Percentiles rank a stretch among this genome's conserved stretches.
phyloP scores from a whole-genome alignment of 2,329 filamentous ascomycete species.

The Raffaelea albimanens region DNA sequence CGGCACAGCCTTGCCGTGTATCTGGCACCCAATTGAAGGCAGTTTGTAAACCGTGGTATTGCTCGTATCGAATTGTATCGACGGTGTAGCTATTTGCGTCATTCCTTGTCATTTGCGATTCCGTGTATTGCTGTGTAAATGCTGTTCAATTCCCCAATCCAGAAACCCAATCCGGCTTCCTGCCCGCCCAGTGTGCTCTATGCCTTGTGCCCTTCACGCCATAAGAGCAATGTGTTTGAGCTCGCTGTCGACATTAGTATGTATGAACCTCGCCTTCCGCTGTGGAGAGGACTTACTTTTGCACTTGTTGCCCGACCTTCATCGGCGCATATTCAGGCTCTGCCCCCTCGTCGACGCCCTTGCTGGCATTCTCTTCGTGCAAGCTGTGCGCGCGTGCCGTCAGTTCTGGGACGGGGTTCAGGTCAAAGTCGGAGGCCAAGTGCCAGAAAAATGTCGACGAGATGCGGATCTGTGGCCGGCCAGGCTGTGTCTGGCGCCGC shows the following conservation, averaged over 20 bases:
- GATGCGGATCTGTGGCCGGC: constrained; percentile 45
- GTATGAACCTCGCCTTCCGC: too few species aligned
- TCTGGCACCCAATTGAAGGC: too few species aligned
- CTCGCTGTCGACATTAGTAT: constrained; percentile 24
- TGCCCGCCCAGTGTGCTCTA: too few species aligned
- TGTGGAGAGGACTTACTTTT: constrained; percentile 35
- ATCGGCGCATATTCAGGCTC: constrained; percentile 38
- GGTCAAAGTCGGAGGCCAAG: constrained; percentile 45
- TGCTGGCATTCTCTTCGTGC: constrained; percentile 34
- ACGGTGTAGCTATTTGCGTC: too few species aligned
- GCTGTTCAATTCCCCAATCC: too few species aligned
- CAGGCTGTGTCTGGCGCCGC: constrained; percentile 30
- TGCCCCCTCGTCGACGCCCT: constrained; percentile 44
- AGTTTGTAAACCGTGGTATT: too few species aligned
- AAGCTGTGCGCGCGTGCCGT: constrained; percentile 33
- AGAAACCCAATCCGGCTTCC: too few species aligned
- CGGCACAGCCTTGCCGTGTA: too few species aligned
- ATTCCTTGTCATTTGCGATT: too few species aligned
- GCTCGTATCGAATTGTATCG: too few species aligned
- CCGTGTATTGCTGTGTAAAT: too few species aligned
- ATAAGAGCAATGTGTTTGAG: constrained; percentile 45
- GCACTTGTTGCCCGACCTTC: constrained; percentile 51
- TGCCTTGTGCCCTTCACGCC: constrained; percentile 19
- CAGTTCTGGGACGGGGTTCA: constrained; percentile 40
- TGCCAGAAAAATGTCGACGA: constrained; percentile 55